A percentile compares a stretch with the other conserved stretches of the same genome.
phyloP scores from a whole-genome alignment of 1,139 yeast genomes.

The Debaryomyces sp. region DNA sequence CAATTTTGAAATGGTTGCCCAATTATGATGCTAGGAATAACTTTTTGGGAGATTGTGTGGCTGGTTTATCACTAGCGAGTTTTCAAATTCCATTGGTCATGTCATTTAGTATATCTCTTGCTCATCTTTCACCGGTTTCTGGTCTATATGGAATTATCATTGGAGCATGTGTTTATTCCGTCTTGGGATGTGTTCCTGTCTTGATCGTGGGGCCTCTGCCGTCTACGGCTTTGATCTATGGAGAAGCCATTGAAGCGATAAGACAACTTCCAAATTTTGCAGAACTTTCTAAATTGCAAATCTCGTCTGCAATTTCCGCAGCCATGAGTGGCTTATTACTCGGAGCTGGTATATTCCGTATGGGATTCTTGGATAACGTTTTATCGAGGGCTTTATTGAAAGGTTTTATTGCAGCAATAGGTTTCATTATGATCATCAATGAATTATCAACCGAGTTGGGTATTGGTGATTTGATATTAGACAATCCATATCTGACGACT shows the following conservation, averaged over 20 bases:
- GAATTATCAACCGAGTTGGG: constrained; percentile 36
- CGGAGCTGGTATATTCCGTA: constrained; percentile 30
- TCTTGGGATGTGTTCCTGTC: constrained; percentile 36
- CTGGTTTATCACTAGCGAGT: constrained; percentile 35
- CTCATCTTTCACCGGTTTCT: constrained; percentile 34
- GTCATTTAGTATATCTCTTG: constrained; percentile 37
- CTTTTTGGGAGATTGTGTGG: constrained; percentile 33
- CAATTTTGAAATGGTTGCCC: constrained; percentile 36
- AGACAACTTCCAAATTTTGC: constrained; percentile 18
- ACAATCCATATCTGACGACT: constrained; percentile 27
- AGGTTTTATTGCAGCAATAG: constrained; percentile 41
- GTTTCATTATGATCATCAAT: constrained; percentile 35
- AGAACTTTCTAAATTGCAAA: constrained; percentile 22
- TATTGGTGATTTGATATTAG: constrained; percentile 18
- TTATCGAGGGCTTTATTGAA: constrained; percentile 34
- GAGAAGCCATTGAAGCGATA: constrained; percentile 29
- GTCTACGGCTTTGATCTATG: constrained; percentile 34
- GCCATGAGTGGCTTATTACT: constrained; percentile 29
- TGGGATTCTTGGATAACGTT: constrained; percentile 36
- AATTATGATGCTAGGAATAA: constrained; percentile 18
- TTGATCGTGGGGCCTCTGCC: constrained; percentile 40
- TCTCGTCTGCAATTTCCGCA: constrained; percentile 29
- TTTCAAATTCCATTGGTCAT: constrained; percentile 40
- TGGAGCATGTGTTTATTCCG: constrained; percentile 30
- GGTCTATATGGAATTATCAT: constrained; percentile 34